These are phyloP conservation scores for Cinchona pubescens DNA, from an alignment of 257 asterid genomes.

Conservation along the genomic window DNA sequence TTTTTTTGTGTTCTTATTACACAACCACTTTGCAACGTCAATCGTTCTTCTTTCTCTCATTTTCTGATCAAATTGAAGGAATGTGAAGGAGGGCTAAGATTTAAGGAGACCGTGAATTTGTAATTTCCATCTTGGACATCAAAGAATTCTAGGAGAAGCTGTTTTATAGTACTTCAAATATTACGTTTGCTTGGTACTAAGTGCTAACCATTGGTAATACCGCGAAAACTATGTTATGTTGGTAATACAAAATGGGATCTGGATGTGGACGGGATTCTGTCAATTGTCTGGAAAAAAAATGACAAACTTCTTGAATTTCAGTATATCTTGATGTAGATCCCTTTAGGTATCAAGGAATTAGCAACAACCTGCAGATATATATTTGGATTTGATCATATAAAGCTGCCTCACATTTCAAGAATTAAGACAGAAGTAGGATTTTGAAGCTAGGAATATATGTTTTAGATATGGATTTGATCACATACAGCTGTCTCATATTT, in stretches of 20 bases:
- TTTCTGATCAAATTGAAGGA: neutral
- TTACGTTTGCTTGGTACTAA: neutral
- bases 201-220: conserved; percentile 1
- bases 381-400: too few species aligned
- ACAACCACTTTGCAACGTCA: conserved; percentile 46
- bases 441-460: too few species aligned
- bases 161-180: neutral
- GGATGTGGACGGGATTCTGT: neutral
- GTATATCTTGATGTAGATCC: neutral
- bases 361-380: neutral
- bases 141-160: neutral
- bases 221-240: conserved; percentile 1
- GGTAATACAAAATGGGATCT: neutral
- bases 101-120: neutral
- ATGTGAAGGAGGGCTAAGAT: neutral
- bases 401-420: neutral
- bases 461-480: neutral
- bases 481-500: neutral
- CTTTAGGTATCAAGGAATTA: neutral
- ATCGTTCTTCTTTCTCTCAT: conserved; percentile 18
- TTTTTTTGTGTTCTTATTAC: conserved; percentile 37
- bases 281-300: neutral
- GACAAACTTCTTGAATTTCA: neutral
- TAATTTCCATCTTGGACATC: neutral
- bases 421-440: neutral